Base-by-base conservation (phyloP, 306 rosid species). In the Fragaria ananassa region DNA sequence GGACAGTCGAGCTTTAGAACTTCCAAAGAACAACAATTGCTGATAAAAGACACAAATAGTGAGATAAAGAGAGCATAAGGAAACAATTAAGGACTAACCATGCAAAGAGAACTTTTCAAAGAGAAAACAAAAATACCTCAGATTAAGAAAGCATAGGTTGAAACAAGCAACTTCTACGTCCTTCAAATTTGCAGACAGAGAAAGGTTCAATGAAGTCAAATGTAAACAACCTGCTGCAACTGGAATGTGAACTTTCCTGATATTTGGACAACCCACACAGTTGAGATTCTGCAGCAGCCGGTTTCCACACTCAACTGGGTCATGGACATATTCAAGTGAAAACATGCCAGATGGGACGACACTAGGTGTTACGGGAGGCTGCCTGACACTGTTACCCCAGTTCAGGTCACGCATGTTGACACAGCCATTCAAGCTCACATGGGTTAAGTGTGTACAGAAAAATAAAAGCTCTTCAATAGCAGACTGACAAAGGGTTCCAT, bases 391-490 rank as follows among this genome's bases (percentile, higher is more conserved):
- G 72, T 68, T 78, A 64, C 88, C 97, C 99, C 99, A 96, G 77
- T 91, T 91, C 74, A 96, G 90, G 77, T 96, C 99, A 83, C 89
- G 98, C 99, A 96, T 89, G 81, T 96, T 91, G 69, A 74, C 89
- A 83, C 99, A 96, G 78, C 99, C 99, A 86, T 93, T 96, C 87
- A 96, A 82, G 92, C 98, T 96, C 89, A 96, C 89, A 74, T 86
- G 99, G 15, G 93, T 96, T 34, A 96, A 94, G 81, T 86, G 98
- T 0, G 84, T 88, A 85, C 99, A 91, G 83, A 96, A 91, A 74
- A 97, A 87, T 74, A 96, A 93, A 85, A 96, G 99, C 86, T 96
- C 98, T 78, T 96, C 99, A 54, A 96, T 96, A 45, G 99, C 96
- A 71, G 93, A 86, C 74, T 92, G 99, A 82, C 98, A 89, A 4